Conservation (phyloP, 1,284 basidiomycete genomes). For the Fomitiporia mediterranea region DNA sequence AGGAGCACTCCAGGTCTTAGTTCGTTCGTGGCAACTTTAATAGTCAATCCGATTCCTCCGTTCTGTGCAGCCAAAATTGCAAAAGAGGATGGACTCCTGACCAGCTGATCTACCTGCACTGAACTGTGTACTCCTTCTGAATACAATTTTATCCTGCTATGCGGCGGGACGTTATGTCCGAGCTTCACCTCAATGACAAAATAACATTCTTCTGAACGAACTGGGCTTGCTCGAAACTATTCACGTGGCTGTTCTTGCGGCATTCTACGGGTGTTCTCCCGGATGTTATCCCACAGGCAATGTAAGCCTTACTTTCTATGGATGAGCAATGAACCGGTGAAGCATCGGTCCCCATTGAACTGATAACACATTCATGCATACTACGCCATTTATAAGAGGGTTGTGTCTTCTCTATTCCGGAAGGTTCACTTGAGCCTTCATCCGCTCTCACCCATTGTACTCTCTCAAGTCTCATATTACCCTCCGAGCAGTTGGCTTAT, state of each 20-base stretch:
- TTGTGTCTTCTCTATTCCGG: not conserved
- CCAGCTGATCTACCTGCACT: not conserved
- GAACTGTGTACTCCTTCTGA: not conserved
- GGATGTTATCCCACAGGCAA: conserved; percentile 16
- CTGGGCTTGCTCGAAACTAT: not conserved
- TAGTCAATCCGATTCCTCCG: too few species aligned
- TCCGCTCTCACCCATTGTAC: too few species aligned
- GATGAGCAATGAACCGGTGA: not conserved
- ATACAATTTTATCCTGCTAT: not conserved
- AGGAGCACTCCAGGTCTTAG: too few species aligned
- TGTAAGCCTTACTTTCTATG: not conserved
- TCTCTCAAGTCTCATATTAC: not conserved
- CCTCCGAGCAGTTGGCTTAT: not conserved
- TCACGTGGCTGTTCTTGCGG: conserved; percentile 13
- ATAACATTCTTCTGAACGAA: not conserved
- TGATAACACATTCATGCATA: conserved; percentile 3
- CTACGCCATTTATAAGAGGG: not conserved
- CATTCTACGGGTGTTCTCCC: not conserved
- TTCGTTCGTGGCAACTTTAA: too few species aligned
- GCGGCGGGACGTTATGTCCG: not conserved
- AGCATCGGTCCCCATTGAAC: not conserved
- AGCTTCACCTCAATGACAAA: not conserved
- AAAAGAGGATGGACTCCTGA: conserved; percentile 3
- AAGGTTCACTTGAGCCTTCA: not conserved
- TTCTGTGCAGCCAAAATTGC: too few species aligned